These are phyloP conservation scores for Kodamaea laetipori DNA, from an alignment of 805 yeast genomes.

Conservation along the genomic window DNA sequence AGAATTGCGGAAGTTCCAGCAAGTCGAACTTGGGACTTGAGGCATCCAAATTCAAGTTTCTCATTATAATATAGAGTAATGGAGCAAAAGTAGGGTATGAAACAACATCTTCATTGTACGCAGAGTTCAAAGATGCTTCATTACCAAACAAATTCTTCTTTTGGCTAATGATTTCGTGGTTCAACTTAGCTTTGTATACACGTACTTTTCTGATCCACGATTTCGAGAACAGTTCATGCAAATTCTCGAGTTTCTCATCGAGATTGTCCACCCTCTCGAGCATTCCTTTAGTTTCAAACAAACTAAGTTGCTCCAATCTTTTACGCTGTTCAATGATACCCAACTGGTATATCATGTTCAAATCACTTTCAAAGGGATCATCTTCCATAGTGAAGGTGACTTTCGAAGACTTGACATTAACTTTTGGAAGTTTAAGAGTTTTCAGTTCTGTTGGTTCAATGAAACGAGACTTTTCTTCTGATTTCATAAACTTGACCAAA, in stretches of 20 bases:
- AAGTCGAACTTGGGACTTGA: conserved; percentile 30
- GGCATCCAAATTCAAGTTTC: conserved; percentile 27
- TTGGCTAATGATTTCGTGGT: conserved; percentile 41
- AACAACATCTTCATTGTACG: conserved; percentile 28
- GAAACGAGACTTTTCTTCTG: conserved; percentile 18
- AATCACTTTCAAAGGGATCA: conserved; percentile 45
- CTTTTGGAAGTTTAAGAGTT: conserved; percentile 31
- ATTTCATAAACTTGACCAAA: conserved; percentile 28
- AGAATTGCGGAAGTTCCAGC: conserved; percentile 55
- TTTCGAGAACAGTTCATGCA: conserved; percentile 51
- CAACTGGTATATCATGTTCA: conserved; percentile 44
- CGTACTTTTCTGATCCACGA: conserved; percentile 75
- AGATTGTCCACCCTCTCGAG: conserved; percentile 6
- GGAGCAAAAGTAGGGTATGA: conserved; percentile 40
- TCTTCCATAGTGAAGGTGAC: conserved; percentile 43
- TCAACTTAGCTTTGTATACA: conserved; percentile 41
- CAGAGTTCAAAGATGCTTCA: conserved; percentile 23
- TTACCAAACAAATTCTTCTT: conserved; percentile 37
- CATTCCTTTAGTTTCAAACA: conserved; percentile 22
- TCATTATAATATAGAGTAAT: conserved; percentile 33
- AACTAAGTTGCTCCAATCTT: conserved; percentile 30
- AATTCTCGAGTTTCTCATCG: conserved; percentile 19
- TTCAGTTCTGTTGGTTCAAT: conserved; percentile 35
- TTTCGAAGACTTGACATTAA: conserved; percentile 28
- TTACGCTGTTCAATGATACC: conserved; percentile 44